phyloP scores from a whole-genome alignment of 2,329 filamentous ascomycete species.

The Sporothrix pallida region DNA sequence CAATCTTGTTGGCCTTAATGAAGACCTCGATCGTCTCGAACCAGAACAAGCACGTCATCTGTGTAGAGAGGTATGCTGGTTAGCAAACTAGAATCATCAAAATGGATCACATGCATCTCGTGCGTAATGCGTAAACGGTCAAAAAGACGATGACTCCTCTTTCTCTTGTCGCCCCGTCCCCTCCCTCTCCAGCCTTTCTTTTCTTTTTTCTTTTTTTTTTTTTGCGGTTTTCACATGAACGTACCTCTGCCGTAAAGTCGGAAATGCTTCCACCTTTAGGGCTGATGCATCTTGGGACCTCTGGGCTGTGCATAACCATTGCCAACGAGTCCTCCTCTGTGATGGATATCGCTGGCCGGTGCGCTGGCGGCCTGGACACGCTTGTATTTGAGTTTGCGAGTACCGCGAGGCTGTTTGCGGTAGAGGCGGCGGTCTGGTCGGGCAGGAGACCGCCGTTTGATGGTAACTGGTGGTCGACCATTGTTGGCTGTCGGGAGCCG shows the following conservation, averaged over 20 bases:
- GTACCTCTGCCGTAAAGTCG: slow-evolving; percentile 82
- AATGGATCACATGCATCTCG: background rate
- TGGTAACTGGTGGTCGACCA: background rate
- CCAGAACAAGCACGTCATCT: slow-evolving; percentile 98
- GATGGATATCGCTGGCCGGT: slow-evolving; percentile 40
- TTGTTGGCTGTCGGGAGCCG: background rate
- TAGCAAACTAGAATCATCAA: slow-evolving; percentile 1
- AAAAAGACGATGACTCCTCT: too few relatives aligned
- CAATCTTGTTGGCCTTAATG: slow-evolving; percentile 71
- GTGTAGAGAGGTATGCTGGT: slow-evolving; percentile 25
- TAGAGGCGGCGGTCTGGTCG: background rate
- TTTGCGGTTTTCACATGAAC: slow-evolving; percentile 35
- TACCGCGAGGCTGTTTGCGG: background rate
- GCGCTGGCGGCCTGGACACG: background rate
- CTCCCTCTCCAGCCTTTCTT: too few relatives aligned
- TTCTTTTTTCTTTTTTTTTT: too few relatives aligned
- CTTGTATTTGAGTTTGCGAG: background rate
- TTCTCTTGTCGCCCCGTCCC: too few relatives aligned
- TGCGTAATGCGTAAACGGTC: too few relatives aligned
- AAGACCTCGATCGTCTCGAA: slow-evolving; percentile 88
- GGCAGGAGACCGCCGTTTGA: slow-evolving; percentile 1
- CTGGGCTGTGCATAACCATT: slow-evolving; percentile 65
- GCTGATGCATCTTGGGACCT: slow-evolving; percentile 78
- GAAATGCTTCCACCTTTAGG: slow-evolving; percentile 75
- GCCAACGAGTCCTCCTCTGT: slow-evolving; percentile 49